phyloP scores from a whole-genome alignment of 371 early-diverging fungal species.

The Saksenaea oblongispora region DNA sequence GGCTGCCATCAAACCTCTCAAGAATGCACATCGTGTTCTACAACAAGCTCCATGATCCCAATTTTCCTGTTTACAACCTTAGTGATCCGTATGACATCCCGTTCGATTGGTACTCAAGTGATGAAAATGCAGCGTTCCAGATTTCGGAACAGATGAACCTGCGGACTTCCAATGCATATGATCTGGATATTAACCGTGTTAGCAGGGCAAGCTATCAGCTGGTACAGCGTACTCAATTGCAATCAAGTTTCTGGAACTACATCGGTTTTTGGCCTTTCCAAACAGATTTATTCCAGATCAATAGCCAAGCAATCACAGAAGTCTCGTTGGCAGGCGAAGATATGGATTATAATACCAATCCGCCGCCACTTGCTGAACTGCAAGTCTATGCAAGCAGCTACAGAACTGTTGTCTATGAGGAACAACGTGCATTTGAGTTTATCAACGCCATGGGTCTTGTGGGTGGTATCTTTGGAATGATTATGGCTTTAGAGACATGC shows the following conservation, averaged over 20 bases:
- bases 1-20: slow-evolving; percentile 10
- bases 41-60: slow-evolving; percentile 28
- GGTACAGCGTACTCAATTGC: slow-evolving; percentile 17
- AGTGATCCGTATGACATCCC: slow-evolving; percentile 4
- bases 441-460: slow-evolving; percentile 34
- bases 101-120: slow-evolving; percentile 29
- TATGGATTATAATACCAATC: slow-evolving; percentile 2
- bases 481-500: slow-evolving; percentile 25
- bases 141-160: slow-evolving; percentile 30
- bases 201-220: slow-evolving; percentile 26
- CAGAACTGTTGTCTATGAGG: slow-evolving; percentile 14
- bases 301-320: slow-evolving; percentile 17
- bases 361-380: slow-evolving; percentile 20
- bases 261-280: slow-evolving; percentile 20
- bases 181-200: slow-evolving; percentile 9
- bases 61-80: slow-evolving; percentile 24
- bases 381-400: slow-evolving; percentile 22
- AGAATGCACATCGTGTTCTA: slow-evolving; percentile 25
- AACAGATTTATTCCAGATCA: neutral
- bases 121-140: slow-evolving; percentile 30
- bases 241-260: slow-evolving; percentile 25
- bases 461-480: slow-evolving; percentile 38
- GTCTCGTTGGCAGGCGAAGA: neutral
- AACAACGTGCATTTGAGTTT: slow-evolving; percentile 36
- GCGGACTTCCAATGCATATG: slow-evolving; percentile 30